These are phyloP conservation scores for Stachybotrys elegans DNA, from an alignment of 2,329 filamentous ascomycete genomes.

Conservation along the genomic window DNA sequence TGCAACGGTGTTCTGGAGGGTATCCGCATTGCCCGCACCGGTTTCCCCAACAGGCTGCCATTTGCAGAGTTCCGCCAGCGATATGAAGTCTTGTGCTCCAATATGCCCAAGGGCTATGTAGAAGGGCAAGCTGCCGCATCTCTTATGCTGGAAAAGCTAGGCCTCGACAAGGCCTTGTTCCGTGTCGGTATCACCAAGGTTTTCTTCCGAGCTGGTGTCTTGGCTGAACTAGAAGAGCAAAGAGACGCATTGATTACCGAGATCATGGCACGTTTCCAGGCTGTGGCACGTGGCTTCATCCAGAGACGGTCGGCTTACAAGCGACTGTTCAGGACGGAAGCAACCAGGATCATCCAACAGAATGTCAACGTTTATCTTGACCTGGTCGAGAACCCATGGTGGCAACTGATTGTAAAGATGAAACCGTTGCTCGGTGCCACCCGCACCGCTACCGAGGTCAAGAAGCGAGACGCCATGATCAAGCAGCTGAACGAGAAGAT, in stretches of 20 bases:
- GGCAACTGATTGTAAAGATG: conserved; percentile 92
- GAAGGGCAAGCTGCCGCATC: conserved; percentile 83
- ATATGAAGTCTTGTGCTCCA: conserved; percentile 87
- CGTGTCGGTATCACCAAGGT: conserved; percentile 95
- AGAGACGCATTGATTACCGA: conserved; percentile 88
- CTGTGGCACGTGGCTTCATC: conserved; percentile 82
- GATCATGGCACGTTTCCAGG: conserved; percentile 92
- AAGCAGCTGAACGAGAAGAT: conserved; percentile 80
- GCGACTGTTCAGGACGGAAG: conserved; percentile 87
- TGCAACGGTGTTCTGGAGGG: conserved; percentile 99
- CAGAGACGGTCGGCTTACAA: conserved; percentile 88
- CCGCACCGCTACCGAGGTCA: conserved; percentile 86
- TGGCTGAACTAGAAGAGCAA: conserved; percentile 95
- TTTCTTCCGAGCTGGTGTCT: conserved; percentile 92
- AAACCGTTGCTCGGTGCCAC: conserved; percentile 90
- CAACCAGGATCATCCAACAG: conserved; percentile 86
- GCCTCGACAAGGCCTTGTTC: conserved; percentile 79
- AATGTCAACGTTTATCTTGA: conserved; percentile 92
- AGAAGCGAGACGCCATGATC: conserved; percentile 92
- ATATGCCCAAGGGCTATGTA: conserved; percentile 84
- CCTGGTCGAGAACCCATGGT: conserved; percentile 92
- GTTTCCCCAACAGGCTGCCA: conserved; percentile 87
- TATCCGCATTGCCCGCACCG: conserved; percentile 92
- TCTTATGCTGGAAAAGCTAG: conserved; percentile 84
- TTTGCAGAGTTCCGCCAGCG: conserved; percentile 93